Evolutionary conservation across 352 stramenopile genomes (phyloP), one percentile per base, ranked within the genome.

Genomic region (Thraustochytrium striatum): DNA sequence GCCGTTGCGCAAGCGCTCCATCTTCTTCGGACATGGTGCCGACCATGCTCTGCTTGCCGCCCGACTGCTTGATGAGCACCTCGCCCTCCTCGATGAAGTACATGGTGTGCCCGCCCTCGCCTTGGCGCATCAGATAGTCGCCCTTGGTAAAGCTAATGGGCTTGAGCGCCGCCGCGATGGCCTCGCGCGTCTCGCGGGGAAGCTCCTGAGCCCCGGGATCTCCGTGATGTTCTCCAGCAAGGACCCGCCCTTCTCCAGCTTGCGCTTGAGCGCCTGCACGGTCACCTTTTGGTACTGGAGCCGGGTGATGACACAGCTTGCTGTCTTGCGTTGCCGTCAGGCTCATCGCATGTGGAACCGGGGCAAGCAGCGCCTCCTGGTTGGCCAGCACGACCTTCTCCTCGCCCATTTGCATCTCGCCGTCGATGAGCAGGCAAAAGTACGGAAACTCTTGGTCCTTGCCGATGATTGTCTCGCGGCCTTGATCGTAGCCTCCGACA

Each of bases 91-190:
- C 72, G 25, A 81, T 72, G 30, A 81, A 81, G 62, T 59, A 81
- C 72, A 81, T 81, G 25, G 58, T 79, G 58, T 81, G 58, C 9
- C 72, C 72, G 16, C 68, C 38, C 62, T 81, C 72, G 61, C 72
- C 72, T 32, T 81, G 72, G 41, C 62, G 58, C 72, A 81, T 81
- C 65, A 81, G 52, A 41, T 79, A 81, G 28, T 81, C 72, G 52
- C 72, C 72, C 52, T 82, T 69, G 19, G 39, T 28, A 69, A 81
- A 81, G 13, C 28, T 68, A 39, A 81, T 79, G 57, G 58, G 72
- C 72, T 81, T 79, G 19, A 81, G 50, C 28, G 58, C 62, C 25
- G 72, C 58, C 13, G 72, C 72, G 41, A 81, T 79, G 41, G 58
- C 72, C 50, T 81, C 62, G 44, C 72, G 72, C 19, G 58, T 79